These are phyloP conservation scores for Arabidopsis thaliana DNA, from an alignment of 345 rosid species.

Conservation along the genomic window TAIR10.1 NC_003076.8:1742001-1742500, in stretches of 20 bases:
- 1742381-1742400: not conserved
- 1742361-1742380: conserved; percentile 1
- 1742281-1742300: conserved; percentile 36
- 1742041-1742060: conserved; percentile 31
- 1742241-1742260: conserved; percentile 35
- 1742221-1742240: conserved; percentile 13
- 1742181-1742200: not conserved
- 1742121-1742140: conserved; percentile 44
- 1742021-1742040: conserved; percentile 25
- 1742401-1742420: not conserved
- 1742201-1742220: not conserved
- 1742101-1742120: conserved; percentile 43
- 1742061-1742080: conserved; percentile 41
- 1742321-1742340: conserved; percentile 10
- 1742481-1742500: not conserved
- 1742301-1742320: not conserved
- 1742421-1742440: not conserved
- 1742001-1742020: conserved; percentile 15
- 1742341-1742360: conserved; percentile 2
- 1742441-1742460: not conserved
- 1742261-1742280: conserved; percentile 29
- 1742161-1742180: conserved; percentile 12
- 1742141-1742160: conserved; percentile 35
- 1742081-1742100: conserved; percentile 21
- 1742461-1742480: not conserved